phyloP scores from a whole-genome alignment of 306 rosid genomes.

The Crataegus laevigata region DNA sequence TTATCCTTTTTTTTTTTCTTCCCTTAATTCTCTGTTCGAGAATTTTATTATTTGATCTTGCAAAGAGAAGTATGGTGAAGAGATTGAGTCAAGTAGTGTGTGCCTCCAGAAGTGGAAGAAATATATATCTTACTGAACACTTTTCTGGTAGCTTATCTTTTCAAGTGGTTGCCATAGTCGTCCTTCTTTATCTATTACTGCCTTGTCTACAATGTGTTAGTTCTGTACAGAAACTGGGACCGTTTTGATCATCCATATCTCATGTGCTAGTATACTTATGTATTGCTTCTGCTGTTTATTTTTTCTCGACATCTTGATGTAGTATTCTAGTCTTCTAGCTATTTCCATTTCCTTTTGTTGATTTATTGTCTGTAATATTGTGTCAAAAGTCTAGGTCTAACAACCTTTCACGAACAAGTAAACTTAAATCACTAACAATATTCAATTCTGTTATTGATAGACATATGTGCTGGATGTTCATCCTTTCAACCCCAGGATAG shows the following conservation, averaged over 20 bases:
- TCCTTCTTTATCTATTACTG: background rate
- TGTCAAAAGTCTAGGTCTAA: background rate
- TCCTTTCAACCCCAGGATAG: constrained; percentile 96
- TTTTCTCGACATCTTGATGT: background rate
- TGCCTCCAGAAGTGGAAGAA: background rate
- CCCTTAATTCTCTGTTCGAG: background rate
- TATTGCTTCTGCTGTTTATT: background rate
- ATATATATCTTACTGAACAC: background rate
- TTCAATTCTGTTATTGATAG: constrained; percentile 36
- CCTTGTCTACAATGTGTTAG: background rate
- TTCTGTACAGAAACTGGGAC: background rate
- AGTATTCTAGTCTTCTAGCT: background rate
- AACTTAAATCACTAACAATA: constrained; percentile 14
- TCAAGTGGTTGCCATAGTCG: background rate
- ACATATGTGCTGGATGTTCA: constrained; percentile 99
- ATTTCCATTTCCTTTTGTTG: background rate
- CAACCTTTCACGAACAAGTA: background rate
- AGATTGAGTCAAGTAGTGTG: background rate
- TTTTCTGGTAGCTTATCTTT: background rate
- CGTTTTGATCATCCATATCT: background rate
- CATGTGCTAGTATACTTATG: background rate
- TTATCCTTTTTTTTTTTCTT: background rate
- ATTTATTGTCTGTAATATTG: background rate
- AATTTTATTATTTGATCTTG: background rate
- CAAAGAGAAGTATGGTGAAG: background rate